These are phyloP conservation scores for Pseudocercospora musae DNA, from an alignment of 2,329 filamentous ascomycete species.

Conservation along the genomic window DNA sequence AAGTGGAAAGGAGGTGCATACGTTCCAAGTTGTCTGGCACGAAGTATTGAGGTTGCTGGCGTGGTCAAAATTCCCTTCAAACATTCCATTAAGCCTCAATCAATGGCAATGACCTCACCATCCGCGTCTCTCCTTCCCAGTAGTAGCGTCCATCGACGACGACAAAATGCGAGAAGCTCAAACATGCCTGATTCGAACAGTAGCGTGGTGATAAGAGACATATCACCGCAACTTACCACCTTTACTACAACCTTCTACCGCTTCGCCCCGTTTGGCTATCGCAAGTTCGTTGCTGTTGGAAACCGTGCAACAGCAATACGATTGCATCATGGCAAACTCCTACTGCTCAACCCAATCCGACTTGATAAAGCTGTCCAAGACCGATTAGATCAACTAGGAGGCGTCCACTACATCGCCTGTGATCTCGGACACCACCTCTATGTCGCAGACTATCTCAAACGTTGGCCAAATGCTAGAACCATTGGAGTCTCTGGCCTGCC, in stretches of 20 bases:
- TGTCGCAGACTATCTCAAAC: constrained; percentile 9
- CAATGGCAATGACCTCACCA: not conserved
- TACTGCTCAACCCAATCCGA: constrained; percentile 16
- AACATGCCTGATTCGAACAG: not conserved
- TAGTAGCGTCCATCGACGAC: not conserved
- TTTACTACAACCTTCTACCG: constrained; percentile 19
- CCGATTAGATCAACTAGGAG: constrained; percentile 12
- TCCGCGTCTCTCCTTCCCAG: not conserved
- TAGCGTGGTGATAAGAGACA: constrained; percentile 7
- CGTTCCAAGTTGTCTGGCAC: no score
- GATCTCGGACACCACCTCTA: constrained; percentile 21
- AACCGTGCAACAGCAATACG: constrained; percentile 17
- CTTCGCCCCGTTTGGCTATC: constrained; percentile 19
- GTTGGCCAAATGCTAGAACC: constrained; percentile 15
- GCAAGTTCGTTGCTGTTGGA: constrained; percentile 17
- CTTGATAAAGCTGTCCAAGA: constrained; percentile 7
- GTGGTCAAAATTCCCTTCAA: not conserved
- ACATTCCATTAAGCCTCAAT: not conserved
- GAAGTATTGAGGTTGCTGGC: no score
- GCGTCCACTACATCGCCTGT: constrained; percentile 15
- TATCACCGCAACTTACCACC: constrained; percentile 13
- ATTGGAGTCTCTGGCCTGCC: constrained; percentile 14
- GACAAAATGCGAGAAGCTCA: not conserved
- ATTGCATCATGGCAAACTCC: constrained; percentile 7
- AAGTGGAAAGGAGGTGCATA: no score